Conservation (phyloP, 495 filamentous ascomycete species). For the Hypoxylon crocopeplum region DNA sequence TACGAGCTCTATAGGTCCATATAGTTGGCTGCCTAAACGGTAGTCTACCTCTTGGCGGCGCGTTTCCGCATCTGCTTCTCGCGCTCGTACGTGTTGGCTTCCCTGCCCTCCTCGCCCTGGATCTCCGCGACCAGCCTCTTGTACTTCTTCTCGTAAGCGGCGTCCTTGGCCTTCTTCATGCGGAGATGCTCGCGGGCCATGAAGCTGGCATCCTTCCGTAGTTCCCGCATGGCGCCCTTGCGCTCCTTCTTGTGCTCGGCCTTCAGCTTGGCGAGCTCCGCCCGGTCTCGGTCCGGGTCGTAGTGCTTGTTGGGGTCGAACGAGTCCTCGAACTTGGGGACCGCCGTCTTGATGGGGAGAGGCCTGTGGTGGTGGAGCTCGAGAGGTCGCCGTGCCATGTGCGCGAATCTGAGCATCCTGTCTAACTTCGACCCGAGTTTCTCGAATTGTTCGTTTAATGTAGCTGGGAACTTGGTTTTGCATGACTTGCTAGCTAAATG, state of each 20-base stretch:
- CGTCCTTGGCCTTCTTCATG: conserved; percentile 91
- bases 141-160: conserved; percentile 93
- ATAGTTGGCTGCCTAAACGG: neutral
- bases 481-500: conserved; percentile 60
- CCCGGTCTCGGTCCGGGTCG: conserved; percentile 87
- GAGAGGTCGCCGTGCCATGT: conserved; percentile 72
- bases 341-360: conserved; percentile 82
- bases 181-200: conserved; percentile 85
- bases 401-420: conserved; percentile 61
- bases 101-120: conserved; percentile 88
- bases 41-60: conserved; percentile 43
- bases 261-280: conserved; percentile 79
- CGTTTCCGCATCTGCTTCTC: conserved; percentile 76
- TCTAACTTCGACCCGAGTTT: conserved; percentile 55
- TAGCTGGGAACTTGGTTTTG: conserved; percentile 53
- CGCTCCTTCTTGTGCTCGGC: conserved; percentile 91
- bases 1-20: neutral
- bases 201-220: conserved; percentile 93
- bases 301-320: conserved; percentile 96
- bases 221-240: conserved; percentile 93
- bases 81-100: conserved; percentile 85
- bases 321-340: conserved; percentile 95
- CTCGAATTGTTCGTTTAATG: conserved; percentile 44
- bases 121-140: conserved; percentile 90
- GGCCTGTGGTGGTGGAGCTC: conserved; percentile 89